phyloP scores from a whole-genome alignment of 257 asterid genomes.

The Lavandula angustifolia region DNA sequence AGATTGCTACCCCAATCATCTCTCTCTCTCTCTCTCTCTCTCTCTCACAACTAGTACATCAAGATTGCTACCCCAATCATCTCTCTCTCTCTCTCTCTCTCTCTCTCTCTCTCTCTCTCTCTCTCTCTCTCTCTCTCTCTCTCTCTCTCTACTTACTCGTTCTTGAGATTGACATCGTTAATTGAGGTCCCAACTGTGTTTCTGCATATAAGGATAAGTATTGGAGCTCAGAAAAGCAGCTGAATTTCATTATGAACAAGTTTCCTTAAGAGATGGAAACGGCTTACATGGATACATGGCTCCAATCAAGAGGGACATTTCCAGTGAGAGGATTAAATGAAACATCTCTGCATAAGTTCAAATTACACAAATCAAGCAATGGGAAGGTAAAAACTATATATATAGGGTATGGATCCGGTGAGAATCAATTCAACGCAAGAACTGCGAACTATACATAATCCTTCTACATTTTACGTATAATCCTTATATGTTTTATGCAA shows the following conservation, averaged over 20 bases:
- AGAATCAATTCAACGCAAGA: no score
- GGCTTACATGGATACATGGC: slow-evolving; percentile 51
- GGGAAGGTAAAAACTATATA: no score
- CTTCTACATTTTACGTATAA: no score
- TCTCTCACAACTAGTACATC: slow-evolving; percentile 24
- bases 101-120: not conserved
- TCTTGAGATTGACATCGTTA: slow-evolving; percentile 36
- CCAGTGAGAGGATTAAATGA: slow-evolving; percentile 66
- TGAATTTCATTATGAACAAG: not conserved
- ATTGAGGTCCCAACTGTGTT: slow-evolving; percentile 61
- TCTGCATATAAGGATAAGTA: slow-evolving; percentile 38
- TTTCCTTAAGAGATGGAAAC: not conserved
- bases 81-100: not conserved
- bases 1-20: not conserved
- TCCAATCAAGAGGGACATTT: slow-evolving; percentile 38
- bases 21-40: not conserved
- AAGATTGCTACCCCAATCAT: not conserved
- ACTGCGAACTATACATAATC: no score
- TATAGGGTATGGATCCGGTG: no score
- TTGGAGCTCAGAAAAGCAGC: not conserved
- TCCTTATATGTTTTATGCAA: no score
- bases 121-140: no score
- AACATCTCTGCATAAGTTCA: slow-evolving; percentile 50
- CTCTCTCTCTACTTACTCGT: slow-evolving; percentile 52
- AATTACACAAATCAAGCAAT: not conserved